Evolutionary conservation across 768 basidiomycete species (phyloP).

Genomic region (Coprinopsis strossmayeri): DNA sequence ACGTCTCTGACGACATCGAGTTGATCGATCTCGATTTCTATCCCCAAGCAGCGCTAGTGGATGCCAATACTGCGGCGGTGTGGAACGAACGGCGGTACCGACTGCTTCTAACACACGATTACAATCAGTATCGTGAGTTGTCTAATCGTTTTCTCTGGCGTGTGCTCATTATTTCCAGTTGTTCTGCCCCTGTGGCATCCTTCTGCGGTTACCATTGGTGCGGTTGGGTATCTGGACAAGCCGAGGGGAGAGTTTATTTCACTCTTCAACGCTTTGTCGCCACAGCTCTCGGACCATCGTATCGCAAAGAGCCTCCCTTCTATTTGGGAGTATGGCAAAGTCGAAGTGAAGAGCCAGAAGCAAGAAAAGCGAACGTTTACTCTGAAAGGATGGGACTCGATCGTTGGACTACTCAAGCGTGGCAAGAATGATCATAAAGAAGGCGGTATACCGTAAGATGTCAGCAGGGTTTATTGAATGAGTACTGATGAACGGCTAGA

Average conservation of each 20-base stretch:
- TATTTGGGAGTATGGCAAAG: slow-evolving; percentile 58
- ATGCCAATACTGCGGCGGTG: slow-evolving; percentile 32
- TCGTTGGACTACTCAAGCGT: slow-evolving; percentile 38
- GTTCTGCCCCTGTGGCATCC: slow-evolving; percentile 71
- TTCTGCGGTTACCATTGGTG: slow-evolving; percentile 56
- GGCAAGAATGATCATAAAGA: slow-evolving; percentile 20
- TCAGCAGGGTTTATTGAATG: not conserved
- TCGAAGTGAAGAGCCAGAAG: slow-evolving; percentile 39
- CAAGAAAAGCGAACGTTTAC: slow-evolving; percentile 53
- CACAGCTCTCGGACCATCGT: slow-evolving; percentile 37
- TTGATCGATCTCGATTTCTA: slow-evolving; percentile 21
- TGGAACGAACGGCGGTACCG: slow-evolving; percentile 66
- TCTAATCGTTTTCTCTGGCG: slow-evolving; percentile 3
- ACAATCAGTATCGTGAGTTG: slow-evolving; percentile 58
- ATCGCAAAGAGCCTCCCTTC: slow-evolving; percentile 45
- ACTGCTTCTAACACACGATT: slow-evolving; percentile 57
- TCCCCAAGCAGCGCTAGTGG: slow-evolving; percentile 26
- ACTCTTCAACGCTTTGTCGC: slow-evolving; percentile 65
- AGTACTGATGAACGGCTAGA: slow-evolving; percentile 21
- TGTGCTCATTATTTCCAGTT: slow-evolving; percentile 29
- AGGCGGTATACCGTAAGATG: slow-evolving; percentile 27
- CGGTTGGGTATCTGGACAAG: slow-evolving; percentile 70
- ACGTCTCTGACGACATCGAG: slow-evolving; percentile 4
- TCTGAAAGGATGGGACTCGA: slow-evolving; percentile 42
- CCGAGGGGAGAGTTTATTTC: slow-evolving; percentile 64